Conservation (phyloP, 768 basidiomycete species). For the Suillus placidus region DNA sequence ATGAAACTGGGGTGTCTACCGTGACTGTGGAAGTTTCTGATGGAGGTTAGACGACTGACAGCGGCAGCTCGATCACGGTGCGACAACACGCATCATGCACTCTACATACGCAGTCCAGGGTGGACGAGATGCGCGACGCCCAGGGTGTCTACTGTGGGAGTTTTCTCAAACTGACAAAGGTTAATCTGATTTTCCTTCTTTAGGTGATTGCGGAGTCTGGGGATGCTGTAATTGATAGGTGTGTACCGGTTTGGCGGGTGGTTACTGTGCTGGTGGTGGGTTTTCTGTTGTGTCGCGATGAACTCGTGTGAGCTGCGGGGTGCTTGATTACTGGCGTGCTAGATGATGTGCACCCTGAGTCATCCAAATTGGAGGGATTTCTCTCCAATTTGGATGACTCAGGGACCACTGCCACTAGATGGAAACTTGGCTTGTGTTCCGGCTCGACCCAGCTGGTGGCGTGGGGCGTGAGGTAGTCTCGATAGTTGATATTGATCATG, state of each 20-base stretch:
- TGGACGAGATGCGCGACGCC: too few species aligned
- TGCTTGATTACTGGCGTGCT: background rate
- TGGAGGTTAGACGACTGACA: background rate
- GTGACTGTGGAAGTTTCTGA: background rate
- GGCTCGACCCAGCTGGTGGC: background rate
- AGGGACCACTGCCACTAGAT: too few species aligned
- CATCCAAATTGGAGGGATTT: background rate
- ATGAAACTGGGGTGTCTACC: background rate
- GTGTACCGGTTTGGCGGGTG: background rate
- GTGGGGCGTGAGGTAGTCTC: background rate
- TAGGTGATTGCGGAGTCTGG: background rate
- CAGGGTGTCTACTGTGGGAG: background rate
- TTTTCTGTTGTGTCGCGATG: background rate
- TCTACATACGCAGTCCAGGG: too few species aligned
- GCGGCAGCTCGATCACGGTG: too few species aligned
- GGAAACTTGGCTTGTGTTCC: background rate
- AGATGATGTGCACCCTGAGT: background rate
- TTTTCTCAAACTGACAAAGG: background rate
- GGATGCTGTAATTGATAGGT: background rate
- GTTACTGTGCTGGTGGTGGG: background rate
- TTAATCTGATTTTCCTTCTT: slow-evolving; percentile 1
- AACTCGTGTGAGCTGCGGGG: background rate
- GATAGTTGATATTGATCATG: background rate
- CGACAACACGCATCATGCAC: too few species aligned
- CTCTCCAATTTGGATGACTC: too few species aligned